Percentiles rank a stretch among this genome's conserved stretches.
Conservation (phyloP, 805 yeast genomes). For the Zygosaccharomyces pseudorouxii region DNA sequence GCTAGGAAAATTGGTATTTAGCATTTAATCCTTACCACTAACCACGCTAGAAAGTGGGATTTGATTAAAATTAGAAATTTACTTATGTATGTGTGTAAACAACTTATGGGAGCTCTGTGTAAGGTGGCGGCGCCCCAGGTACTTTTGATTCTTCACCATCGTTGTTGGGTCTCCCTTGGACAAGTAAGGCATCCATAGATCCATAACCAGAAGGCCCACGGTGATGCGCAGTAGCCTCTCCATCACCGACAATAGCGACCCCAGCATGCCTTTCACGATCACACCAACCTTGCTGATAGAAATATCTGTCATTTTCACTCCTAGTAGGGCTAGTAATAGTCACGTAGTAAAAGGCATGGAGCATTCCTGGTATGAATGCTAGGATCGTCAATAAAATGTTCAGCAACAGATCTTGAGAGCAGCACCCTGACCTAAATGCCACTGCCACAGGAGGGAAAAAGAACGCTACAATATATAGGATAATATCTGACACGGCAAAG, state of each 20-base stretch:
- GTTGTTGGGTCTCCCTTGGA: constrained; percentile 8
- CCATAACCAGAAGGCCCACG: constrained; percentile 6
- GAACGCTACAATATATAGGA: constrained; percentile 55
- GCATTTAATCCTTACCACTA: neutral
- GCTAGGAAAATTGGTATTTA: neutral
- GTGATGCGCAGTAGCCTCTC: neutral
- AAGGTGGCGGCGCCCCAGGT: constrained; percentile 16
- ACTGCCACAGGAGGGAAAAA: constrained; percentile 75
- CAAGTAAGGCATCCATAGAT: constrained; percentile 5
- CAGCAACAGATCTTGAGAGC: constrained; percentile 50
- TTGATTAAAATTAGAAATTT: neutral
- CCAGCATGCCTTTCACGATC: constrained; percentile 26
- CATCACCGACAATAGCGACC: neutral
- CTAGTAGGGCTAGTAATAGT: constrained; percentile 32
- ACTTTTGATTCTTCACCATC: constrained; percentile 7
- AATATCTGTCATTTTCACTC: constrained; percentile 23
- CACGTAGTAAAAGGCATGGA: constrained; percentile 57
- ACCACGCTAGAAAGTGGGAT: no score
- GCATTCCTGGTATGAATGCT: constrained; percentile 72
- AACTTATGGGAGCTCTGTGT: constrained; percentile 14
- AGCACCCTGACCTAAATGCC: constrained; percentile 57
- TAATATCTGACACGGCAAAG: constrained; percentile 43
- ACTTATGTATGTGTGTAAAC: neutral
- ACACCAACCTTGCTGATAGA: constrained; percentile 34
- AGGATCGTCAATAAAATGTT: constrained; percentile 63